phyloP scores from a whole-genome alignment of 176 grass and related monocot genomes.

The Tillandsia fasciculata region DNA sequence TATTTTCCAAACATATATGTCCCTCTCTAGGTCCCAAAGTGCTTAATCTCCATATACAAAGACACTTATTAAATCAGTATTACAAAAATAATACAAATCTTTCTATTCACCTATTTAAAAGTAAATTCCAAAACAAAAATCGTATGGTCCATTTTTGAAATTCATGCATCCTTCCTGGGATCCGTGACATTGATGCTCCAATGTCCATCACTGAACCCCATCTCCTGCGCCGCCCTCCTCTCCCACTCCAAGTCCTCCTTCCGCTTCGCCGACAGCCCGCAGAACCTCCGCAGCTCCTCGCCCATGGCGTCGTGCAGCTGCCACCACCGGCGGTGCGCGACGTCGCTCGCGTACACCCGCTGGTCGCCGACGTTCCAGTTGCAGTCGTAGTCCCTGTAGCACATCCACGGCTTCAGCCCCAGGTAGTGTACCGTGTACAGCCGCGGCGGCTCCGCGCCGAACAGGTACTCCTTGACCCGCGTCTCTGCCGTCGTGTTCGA shows the following conservation, averaged over 20 bases:
- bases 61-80: no score
- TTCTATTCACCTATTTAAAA: no score
- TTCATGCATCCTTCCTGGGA: slow-evolving; percentile 24
- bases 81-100: no score
- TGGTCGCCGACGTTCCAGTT: slow-evolving; percentile 82
- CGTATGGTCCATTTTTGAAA: no score
- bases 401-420: slow-evolving; percentile 79
- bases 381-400: slow-evolving; percentile 91
- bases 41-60: no score
- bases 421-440: slow-evolving; percentile 80
- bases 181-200: slow-evolving; percentile 80
- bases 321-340: slow-evolving; percentile 70
- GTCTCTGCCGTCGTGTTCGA: slow-evolving; percentile 72
- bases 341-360: slow-evolving; percentile 82
- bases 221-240: slow-evolving; percentile 41
- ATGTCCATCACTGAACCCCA: slow-evolving; percentile 40
- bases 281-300: slow-evolving; percentile 42
- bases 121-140: no score
- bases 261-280: slow-evolving; percentile 47
- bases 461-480: slow-evolving; percentile 66
- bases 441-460: slow-evolving; percentile 50
- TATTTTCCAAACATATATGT: no score
- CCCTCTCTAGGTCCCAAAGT: no score
- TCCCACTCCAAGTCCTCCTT: slow-evolving; percentile 61
- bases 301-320: slow-evolving; percentile 71